These are phyloP conservation scores for Clonostachys chloroleuca DNA, from an alignment of 2,329 filamentous ascomycete genomes.

Conservation along the genomic window DNA sequence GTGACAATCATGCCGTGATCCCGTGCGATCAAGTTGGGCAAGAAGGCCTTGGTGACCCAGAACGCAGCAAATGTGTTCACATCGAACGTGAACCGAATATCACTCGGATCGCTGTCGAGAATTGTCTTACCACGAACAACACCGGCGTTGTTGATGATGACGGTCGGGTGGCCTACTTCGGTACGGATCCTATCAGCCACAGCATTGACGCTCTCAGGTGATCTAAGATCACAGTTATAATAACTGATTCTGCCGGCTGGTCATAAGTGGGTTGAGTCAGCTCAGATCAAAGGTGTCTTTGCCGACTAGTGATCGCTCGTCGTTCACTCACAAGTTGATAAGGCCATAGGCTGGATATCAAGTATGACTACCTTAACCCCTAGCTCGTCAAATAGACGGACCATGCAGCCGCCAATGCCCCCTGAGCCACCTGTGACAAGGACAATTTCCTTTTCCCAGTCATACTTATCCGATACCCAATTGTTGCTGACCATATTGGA, in stretches of 20 bases:
- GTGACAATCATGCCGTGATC: slow-evolving; percentile 74
- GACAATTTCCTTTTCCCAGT: slow-evolving; percentile 67
- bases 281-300: background rate
- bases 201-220: slow-evolving; percentile 42
- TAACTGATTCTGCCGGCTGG: slow-evolving; percentile 50
- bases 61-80: slow-evolving; percentile 68
- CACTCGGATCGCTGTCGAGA: slow-evolving; percentile 49
- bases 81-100: slow-evolving; percentile 64
- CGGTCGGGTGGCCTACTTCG: slow-evolving; percentile 58
- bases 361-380: slow-evolving; percentile 67
- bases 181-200: slow-evolving; percentile 48
- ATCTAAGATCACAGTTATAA: slow-evolving; percentile 68
- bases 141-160: slow-evolving; percentile 71
- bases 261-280: too few relatives aligned
- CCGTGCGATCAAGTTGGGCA: slow-evolving; percentile 56
- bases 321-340: slow-evolving; percentile 36
- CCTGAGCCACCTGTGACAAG: slow-evolving; percentile 71
- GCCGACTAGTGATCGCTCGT: background rate
- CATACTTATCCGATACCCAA: slow-evolving; percentile 39
- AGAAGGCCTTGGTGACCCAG: slow-evolving; percentile 61
- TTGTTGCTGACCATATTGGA: slow-evolving; percentile 27
- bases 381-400: slow-evolving; percentile 58
- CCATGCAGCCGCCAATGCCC: slow-evolving; percentile 67
- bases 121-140: slow-evolving; percentile 58
- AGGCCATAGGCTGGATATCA: slow-evolving; percentile 62